phyloP scores from a whole-genome alignment of 1,139 yeast genomes.

The Candida frijolesensis region DNA sequence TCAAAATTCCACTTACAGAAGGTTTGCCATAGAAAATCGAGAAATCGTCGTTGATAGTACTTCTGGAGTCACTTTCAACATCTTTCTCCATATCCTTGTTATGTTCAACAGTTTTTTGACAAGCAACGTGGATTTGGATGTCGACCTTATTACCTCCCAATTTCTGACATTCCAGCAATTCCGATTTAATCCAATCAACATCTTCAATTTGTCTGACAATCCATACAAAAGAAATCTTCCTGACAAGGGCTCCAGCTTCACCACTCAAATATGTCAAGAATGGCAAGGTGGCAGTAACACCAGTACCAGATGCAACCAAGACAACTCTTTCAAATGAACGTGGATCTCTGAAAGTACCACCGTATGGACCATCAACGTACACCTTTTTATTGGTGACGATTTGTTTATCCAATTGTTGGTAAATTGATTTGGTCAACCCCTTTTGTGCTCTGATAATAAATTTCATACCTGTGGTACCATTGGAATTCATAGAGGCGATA shows the following conservation, averaged over 20 bases:
- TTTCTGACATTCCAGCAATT: constrained; percentile 33
- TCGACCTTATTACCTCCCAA: constrained; percentile 26
- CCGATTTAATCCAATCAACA: constrained; percentile 49
- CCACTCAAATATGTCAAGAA: constrained; percentile 33
- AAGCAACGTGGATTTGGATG: constrained; percentile 29
- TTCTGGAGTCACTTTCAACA: constrained; percentile 11
- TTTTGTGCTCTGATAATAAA: constrained; percentile 52
- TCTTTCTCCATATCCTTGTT: constrained; percentile 16
- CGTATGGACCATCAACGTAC: constrained; percentile 65
- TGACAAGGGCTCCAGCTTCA: constrained; percentile 19
- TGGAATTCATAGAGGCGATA: constrained; percentile 39
- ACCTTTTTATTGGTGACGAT: constrained; percentile 32
- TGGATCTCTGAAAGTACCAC: constrained; percentile 55
- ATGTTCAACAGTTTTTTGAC: constrained; percentile 6
- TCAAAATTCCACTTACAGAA: constrained; percentile 23
- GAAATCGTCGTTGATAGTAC: constrained; percentile 13
- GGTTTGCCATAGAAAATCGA: constrained; percentile 37
- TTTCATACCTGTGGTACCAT: constrained; percentile 33
- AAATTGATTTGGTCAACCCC: constrained; percentile 49
- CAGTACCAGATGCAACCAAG: constrained; percentile 53
- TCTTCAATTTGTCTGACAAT: constrained; percentile 38
- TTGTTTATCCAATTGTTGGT: constrained; percentile 29
- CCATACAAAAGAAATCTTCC: constrained; percentile 52
- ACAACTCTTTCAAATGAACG: constrained; percentile 51
- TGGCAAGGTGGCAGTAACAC: constrained; percentile 57